Conservation (phyloP, 148 eudicot species). For the Tetragonia tetragonoides region DNA sequence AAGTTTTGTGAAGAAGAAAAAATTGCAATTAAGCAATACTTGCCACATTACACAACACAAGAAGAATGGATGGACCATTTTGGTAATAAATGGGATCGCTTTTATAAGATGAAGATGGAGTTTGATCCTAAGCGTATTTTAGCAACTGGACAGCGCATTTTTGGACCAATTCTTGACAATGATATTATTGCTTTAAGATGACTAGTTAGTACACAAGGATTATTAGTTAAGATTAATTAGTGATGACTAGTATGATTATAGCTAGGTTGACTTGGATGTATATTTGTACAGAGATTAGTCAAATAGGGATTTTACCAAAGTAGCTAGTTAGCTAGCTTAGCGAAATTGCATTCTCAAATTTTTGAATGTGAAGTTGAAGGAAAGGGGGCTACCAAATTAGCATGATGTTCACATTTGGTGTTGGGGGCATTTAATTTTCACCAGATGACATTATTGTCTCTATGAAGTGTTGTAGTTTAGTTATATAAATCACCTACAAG, state of each 20-base stretch:
- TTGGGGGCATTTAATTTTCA: constrained; percentile 1
- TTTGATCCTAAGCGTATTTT: constrained; percentile 70
- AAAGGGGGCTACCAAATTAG: not conserved
- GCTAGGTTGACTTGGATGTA: constrained; percentile 16
- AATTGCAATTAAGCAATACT: constrained; percentile 66
- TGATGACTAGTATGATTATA: not conserved
- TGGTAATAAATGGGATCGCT: constrained; percentile 60
- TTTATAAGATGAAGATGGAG: constrained; percentile 48
- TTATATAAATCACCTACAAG: too few relatives aligned
- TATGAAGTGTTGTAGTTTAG: too few relatives aligned
- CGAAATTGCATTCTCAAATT: not conserved
- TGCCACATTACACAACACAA: constrained; percentile 69
- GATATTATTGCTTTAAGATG: constrained; percentile 21
- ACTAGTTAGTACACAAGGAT: not conserved
- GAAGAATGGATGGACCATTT: constrained; percentile 74
- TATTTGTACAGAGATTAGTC: constrained; percentile 22
- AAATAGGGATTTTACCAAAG: constrained; percentile 7
- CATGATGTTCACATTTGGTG: not conserved
- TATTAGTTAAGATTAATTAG: not conserved
- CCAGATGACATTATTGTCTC: too few relatives aligned
- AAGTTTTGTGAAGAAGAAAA: constrained; percentile 51
- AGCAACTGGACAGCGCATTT: constrained; percentile 81
- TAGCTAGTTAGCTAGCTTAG: not conserved
- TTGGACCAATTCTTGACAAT: constrained; percentile 30
- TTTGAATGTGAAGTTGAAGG: constrained; percentile 5